These are phyloP conservation scores for Arthroderma sp. DNA, from an alignment of 2,329 filamentous ascomycete genomes.

Conservation along the genomic window DNA sequence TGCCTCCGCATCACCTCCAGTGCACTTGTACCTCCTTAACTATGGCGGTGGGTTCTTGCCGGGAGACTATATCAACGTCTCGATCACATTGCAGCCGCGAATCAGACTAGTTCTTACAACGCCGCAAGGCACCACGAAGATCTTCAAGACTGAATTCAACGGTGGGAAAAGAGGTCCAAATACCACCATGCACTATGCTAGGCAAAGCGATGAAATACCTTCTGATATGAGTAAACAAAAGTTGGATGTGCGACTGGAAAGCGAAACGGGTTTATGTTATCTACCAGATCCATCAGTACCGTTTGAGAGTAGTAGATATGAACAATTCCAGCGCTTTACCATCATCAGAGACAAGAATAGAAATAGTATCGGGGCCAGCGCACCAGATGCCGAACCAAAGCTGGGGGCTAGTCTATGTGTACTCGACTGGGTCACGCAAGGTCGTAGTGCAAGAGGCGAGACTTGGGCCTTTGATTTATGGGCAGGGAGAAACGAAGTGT, in stretches of 20 bases:
- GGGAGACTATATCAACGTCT: constrained; percentile 67
- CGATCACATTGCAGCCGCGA: constrained; percentile 48
- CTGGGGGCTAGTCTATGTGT: constrained; percentile 52
- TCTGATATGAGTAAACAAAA: constrained; percentile 34
- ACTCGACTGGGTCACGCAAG: constrained; percentile 89
- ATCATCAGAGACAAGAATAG: constrained; percentile 20
- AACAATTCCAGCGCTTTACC: constrained; percentile 69
- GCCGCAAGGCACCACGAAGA: constrained; percentile 74
- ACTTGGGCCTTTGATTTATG: constrained; percentile 74
- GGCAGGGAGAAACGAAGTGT: constrained; percentile 75
- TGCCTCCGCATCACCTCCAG: constrained; percentile 36
- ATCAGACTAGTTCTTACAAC: constrained; percentile 53
- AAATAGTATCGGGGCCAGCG: neutral
- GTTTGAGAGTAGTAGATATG: constrained; percentile 70
- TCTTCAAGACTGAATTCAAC: constrained; percentile 61
- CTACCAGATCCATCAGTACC: constrained; percentile 91
- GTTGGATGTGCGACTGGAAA: constrained; percentile 36
- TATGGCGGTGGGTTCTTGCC: constrained; percentile 90
- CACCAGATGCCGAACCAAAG: neutral
- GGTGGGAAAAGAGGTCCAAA: constrained; percentile 26
- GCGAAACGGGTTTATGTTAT: constrained; percentile 43
- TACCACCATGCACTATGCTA: constrained; percentile 12
- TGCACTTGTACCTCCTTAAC: constrained; percentile 78
- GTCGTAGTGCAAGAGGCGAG: constrained; percentile 71
- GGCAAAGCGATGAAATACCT: neutral